These are phyloP conservation scores for Lentinus brumalis DNA, from an alignment of 768 basidiomycete species.

Conservation along the genomic window DNA sequence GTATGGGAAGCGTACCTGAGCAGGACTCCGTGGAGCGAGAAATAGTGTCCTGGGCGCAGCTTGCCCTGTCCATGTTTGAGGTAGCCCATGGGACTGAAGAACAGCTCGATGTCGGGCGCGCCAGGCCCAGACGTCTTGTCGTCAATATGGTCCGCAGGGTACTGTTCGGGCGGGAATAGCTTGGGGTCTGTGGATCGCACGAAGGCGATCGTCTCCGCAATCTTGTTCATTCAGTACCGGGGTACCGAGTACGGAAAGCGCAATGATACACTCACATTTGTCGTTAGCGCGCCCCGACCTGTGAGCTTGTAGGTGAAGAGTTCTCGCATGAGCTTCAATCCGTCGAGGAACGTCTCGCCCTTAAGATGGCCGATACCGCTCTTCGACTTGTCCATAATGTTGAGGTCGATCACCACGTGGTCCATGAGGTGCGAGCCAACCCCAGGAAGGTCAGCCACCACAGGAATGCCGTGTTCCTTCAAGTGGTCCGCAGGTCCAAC, in stretches of 20 bases:
- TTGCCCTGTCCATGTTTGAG: constrained; percentile 12
- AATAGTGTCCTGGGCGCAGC: constrained; percentile 22
- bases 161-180: constrained; percentile 41
- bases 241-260: background rate
- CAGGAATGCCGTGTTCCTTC: constrained; percentile 49
- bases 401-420: constrained; percentile 57
- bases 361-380: constrained; percentile 43
- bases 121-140: constrained; percentile 35
- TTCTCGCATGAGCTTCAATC: constrained; percentile 25
- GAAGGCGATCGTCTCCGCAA: constrained; percentile 54
- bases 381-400: constrained; percentile 53
- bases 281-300: constrained; percentile 51
- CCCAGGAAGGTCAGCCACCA: constrained; percentile 65
- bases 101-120: constrained; percentile 40
- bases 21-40: constrained; percentile 30
- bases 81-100: constrained; percentile 30
- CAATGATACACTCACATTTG: constrained; percentile 46
- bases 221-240: constrained; percentile 20
- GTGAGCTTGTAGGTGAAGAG: constrained; percentile 45
- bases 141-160: constrained; percentile 17
- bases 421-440: constrained; percentile 78
- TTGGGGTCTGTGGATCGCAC: constrained; percentile 48
- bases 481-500: constrained; percentile 70
- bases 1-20: constrained; percentile 30
- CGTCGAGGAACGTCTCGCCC: constrained; percentile 6